Evolutionary conservation across 352 stramenopile species (phyloP), one percentile per base, ranked within the genome.

Genomic region (Globisporangium radiosum): DNA sequence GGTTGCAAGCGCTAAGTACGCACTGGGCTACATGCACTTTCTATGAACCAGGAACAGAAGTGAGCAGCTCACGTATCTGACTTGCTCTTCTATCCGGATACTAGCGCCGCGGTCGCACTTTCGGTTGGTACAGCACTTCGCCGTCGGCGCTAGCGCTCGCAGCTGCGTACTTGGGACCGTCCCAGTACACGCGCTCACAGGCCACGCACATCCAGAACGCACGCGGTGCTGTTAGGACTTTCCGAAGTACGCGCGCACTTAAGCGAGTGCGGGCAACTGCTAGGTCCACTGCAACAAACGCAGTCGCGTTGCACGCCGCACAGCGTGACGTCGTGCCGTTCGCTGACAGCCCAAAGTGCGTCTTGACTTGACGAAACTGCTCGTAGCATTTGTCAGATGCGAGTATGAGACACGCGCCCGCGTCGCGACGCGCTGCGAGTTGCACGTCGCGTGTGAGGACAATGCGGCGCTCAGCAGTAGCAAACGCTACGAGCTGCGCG

Each of bases 161-260:
- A 7, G 54, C 36, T 19, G 75, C 73, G 65, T 88, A 90, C 69
- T 92, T 92, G 44, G 81, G 83, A 11, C 83, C 81, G 56, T 87
- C 83, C 83, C 81, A 91, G 56, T 81, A 92, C 38, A 92, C 70
- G 45, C 89, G 85, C 50, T 73, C 66, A 68, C 83, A 91, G 40
- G 68, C 63, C 0, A 70, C 60, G 56, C 83, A 92, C 52, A 82
- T 73, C 72, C 77, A 92, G 17, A 77, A 50, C n/a, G 45, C 40
- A 44, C 40, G 40, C 11, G 40, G 40, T 44, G 25, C 25, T 25
- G 25, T 25, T 25, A 74, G 69, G 33, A 76, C 67, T 38, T 77
- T 77, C 7, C 56, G 58, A 4, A 64, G 49, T 8, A 76, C 50
- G 5, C 65, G 44, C 45, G 73, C 61, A n/a, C 64, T 64, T 38